phyloP scores from a whole-genome alignment of 2,329 filamentous ascomycete genomes.

The Blastomyces percursus region DNA sequence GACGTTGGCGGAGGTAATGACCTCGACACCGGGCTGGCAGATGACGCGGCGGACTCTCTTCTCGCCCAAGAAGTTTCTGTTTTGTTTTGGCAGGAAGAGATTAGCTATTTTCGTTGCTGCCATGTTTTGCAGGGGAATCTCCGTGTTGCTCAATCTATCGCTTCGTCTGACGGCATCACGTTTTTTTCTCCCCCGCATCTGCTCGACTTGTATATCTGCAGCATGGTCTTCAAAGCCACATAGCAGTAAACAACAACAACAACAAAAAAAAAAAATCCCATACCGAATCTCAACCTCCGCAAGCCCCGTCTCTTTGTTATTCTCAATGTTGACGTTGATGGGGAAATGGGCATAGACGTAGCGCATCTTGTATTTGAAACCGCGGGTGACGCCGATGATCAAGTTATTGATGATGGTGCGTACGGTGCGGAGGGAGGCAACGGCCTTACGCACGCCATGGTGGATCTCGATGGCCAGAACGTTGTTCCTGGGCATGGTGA shows the following conservation, averaged over 20 bases:
- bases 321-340: slow-evolving; percentile 99
- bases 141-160: no score
- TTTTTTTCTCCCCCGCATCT: not conserved
- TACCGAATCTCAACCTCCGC: slow-evolving; percentile 96
- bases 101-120: not conserved
- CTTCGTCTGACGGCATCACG: not conserved
- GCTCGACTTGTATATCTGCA: not conserved
- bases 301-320: slow-evolving; percentile 81
- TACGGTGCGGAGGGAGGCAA: slow-evolving; percentile 96
- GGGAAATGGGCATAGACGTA: slow-evolving; percentile 99
- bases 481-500: slow-evolving; percentile 75
- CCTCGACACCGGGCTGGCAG: slow-evolving; percentile 83
- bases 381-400: slow-evolving; percentile 96
- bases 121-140: not conserved
- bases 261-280: slow-evolving; percentile 25
- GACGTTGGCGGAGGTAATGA: slow-evolving; percentile 78
- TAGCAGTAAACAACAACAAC: not conserved
- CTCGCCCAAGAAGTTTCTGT: slow-evolving; percentile 95
- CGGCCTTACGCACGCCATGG: slow-evolving; percentile 95
- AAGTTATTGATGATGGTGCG: slow-evolving; percentile 98
- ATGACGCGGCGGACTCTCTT: slow-evolving; percentile 91
- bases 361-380: slow-evolving; percentile 99
- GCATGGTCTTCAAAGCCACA: not conserved
- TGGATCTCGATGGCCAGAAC: slow-evolving; percentile 95
- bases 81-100: slow-evolving; percentile 7